Evolutionary conservation across 2,329 filamentous ascomycete genomes (phyloP), one percentile per base, ranked within the genome.

Genomic region (Fusarium albidum): DNA sequence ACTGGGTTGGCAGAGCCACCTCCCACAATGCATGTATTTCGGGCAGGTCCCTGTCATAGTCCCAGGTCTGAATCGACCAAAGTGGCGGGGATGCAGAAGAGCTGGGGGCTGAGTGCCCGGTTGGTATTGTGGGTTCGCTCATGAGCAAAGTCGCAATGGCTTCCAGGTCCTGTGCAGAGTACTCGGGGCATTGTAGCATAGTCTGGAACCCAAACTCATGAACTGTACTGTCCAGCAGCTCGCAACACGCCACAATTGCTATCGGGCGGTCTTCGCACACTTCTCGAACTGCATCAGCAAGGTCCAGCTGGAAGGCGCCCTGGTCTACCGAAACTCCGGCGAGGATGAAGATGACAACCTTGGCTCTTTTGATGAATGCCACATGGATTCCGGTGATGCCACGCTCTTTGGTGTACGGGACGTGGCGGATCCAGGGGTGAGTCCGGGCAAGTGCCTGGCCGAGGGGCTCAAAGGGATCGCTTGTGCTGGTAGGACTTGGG

Each of bases 381-480:
- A 81, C 73, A 70, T 92, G 86, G 37, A 83, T 80, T 17, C 79
- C 77, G 3, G 85, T 89, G 68, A 91, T 84, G 34, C 88, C 87
- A 52, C 78, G 72, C 45, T 79, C 78, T 39, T 84, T 82, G 6
- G 85, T 83, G 65, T 91, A 93, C 6, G 90, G 88, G 35, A 91
- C 83, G 68, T 92, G 90, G 15, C 87, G 83, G 55, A 92, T 78
- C 69, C 79, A 79, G 3, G 79, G 74, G 65, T 89, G 86, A 61
- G 82, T 78, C 41, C 73, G 76, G 41, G 84, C 82, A 41, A 93
- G 71, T 37, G 84, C 82, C 57, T 81, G 80, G 15, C 89, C 90
- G 14, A 93, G 76, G 12, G 82, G 80, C 70, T 92, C 89, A 66
- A 92, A 92, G 0, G 89, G 90, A 68, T 93, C 90, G 64, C 73